Conservation (phyloP, 2,329 filamentous ascomycete species). For the Claviceps pazoutovae region DNA sequence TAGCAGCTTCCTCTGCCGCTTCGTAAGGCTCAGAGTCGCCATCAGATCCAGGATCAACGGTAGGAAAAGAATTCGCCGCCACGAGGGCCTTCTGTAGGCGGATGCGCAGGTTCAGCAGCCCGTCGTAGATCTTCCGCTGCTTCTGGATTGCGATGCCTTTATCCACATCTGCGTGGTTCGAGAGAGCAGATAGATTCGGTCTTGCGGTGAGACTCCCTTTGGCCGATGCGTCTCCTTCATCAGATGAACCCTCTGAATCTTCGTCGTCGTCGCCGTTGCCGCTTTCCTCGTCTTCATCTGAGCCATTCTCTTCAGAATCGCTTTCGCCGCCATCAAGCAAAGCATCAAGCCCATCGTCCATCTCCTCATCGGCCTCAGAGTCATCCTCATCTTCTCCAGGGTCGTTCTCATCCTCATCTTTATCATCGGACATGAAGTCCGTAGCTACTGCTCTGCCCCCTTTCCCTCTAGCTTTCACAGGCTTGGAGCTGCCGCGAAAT, state of each 20-base stretch:
- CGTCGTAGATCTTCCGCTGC: conserved; percentile 77
- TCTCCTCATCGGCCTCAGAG: conserved; percentile 23
- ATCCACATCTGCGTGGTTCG: conserved; percentile 45
- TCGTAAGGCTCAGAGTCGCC: conserved; percentile 42
- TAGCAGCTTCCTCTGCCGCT: conserved; percentile 71
- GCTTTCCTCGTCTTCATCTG: conserved; percentile 20
- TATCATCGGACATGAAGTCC: conserved; percentile 41
- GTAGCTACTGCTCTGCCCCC: conserved; percentile 34
- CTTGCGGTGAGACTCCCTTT: conserved; percentile 18
- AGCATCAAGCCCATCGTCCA: conserved; percentile 23
- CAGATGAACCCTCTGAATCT: conserved; percentile 18
- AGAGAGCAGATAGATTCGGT: conserved; percentile 16
- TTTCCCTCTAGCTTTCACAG: conserved; percentile 22
- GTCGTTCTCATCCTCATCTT: conserved; percentile 23
- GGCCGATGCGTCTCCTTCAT: conserved; percentile 12
- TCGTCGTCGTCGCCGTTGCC: conserved; percentile 20
- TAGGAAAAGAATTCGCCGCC: conserved; percentile 59
- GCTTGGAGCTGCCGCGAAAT: conserved; percentile 45
- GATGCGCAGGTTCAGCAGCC: conserved; percentile 79
- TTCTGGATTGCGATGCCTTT: conserved; percentile 79
- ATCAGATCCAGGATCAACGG: conserved; percentile 25
- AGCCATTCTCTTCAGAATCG: conserved; percentile 21
- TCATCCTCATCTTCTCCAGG: conserved; percentile 22
- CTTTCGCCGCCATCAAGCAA: conserved; percentile 18
- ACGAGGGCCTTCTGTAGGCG: conserved; percentile 84